Evolutionary conservation across 306 rosid genomes (phyloP), one percentile per base, ranked within the genome.

Genomic region (Cicer pinnatifidum): DNA sequence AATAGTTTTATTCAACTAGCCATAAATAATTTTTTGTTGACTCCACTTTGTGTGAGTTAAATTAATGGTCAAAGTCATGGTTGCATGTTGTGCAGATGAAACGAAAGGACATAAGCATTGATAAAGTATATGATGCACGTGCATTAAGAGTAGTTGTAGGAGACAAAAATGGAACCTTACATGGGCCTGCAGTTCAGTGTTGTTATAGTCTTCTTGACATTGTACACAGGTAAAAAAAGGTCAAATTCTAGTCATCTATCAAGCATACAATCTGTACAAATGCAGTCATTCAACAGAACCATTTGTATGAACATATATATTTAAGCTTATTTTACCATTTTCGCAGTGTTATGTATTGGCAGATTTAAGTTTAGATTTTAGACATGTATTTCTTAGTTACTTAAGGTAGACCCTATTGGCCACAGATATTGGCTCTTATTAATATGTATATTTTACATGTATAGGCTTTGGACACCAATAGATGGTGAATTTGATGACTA

Each of bases 401-500:
- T 77, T 74, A 52, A 51, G 46, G 40, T 45, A 40, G 48, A 63
- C 43, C 60, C 47, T 44, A 19, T 11, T 50, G 44, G 48, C 63
- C 65, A 4, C 13, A 13, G 44, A 66, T 40, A 80, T 20, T 76
- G 62, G 41, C 67, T 73, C 59, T 15, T 73, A 64, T 35, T 69
- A 20, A 47, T 64, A 15, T 38, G 9, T 56, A 6, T 54, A 53
- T 60, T 82, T 58, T 73, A 39, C 23, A 28, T 23, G 20, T 78
- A 63, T 83, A 93, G 98, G 78, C 91, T 89, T 78, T 93, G 97
- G 98, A 79, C 87, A 56, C 97, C 98, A 3, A 91, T 89, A 75
- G 96, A 93, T 80, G 97, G 97, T 82, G 98, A 91, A 81, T 91
- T 93, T 83, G 98, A 93, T 80, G 98, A 93, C 86, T 93, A 93